Conservation (phyloP, 148 eudicot genomes). For the Bassia scoparia region DNA sequence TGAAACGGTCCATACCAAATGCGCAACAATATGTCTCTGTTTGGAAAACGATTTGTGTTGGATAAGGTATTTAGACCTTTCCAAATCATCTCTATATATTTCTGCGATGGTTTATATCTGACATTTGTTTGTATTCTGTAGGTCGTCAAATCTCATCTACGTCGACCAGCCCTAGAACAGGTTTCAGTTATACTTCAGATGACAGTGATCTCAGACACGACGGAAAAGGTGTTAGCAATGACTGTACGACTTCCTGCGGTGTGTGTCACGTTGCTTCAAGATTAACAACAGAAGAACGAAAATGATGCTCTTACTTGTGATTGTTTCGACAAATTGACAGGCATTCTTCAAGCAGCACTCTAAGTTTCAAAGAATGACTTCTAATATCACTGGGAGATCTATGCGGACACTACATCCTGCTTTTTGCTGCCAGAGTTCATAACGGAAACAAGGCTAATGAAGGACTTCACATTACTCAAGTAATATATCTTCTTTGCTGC, state of each 20-base stretch:
- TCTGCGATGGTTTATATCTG: neutral
- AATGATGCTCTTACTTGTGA: no score
- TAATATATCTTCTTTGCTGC: conserved; percentile 22
- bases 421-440: conserved; percentile 70
- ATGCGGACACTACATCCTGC: conserved; percentile 99
- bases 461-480: conserved; percentile 67
- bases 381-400: conserved; percentile 78
- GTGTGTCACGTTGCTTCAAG: conserved; percentile 20
- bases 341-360: conserved; percentile 73
- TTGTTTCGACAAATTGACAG: no score
- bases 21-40: conserved; percentile 45
- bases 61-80: conserved; percentile 46
- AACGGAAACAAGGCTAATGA: conserved; percentile 72
- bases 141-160: conserved; percentile 74
- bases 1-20: conserved; percentile 81
- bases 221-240: conserved; percentile 57
- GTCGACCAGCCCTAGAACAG: conserved; percentile 83
- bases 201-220: conserved; percentile 50
- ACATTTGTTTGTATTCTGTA: conserved; percentile 20
- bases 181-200: conserved; percentile 68
- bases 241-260: conserved; percentile 84
- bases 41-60: conserved; percentile 77
- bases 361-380: conserved; percentile 62
- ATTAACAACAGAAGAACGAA: neutral
- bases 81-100: neutral